Percentiles rank a stretch among this genome's conserved stretches.
Evolutionary conservation across 306 rosid species (phyloP).

Genomic region (Delonix regia): DNA sequence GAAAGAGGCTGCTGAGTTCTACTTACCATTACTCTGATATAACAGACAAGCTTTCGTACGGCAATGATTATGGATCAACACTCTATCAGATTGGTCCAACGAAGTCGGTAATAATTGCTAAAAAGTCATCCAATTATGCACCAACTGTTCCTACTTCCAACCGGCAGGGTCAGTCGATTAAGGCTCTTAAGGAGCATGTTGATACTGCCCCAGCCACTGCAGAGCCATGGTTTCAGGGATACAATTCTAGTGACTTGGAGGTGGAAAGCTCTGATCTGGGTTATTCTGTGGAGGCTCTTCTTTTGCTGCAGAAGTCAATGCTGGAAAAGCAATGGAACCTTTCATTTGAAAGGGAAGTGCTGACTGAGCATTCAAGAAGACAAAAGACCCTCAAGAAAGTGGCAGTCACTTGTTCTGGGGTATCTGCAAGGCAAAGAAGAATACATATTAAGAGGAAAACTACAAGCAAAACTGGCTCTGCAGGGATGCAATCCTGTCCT

Average conservation of each 20-base stretch:
- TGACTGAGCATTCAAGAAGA: constrained; percentile 32
- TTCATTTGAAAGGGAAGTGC: constrained; percentile 58
- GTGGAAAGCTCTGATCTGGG: constrained; percentile 59
- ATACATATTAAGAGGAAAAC: constrained; percentile 54
- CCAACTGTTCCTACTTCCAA: constrained; percentile 54
- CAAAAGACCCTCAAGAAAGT: constrained; percentile 45
- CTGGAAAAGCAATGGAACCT: constrained; percentile 97
- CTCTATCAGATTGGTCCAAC: constrained; percentile 57
- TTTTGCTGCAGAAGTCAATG: constrained; percentile 91
- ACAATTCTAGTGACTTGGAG: constrained; percentile 46
- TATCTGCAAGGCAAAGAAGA: constrained; percentile 97
- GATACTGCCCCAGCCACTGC: constrained; percentile 49
- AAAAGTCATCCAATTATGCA: constrained; percentile 57
- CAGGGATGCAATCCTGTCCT: constrained; percentile 46
- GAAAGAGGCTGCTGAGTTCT: constrained; percentile 83
- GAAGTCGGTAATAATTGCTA: constrained; percentile 54
- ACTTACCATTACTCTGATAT: constrained; percentile 75
- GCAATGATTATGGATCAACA: constrained; percentile 57
- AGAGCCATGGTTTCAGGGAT: constrained; percentile 53
- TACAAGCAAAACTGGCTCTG: constrained; percentile 32
- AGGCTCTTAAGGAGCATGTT: constrained; percentile 73
- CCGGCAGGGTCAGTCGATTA: constrained; percentile 52
- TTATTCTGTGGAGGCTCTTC: constrained; percentile 80
- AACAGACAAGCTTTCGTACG: constrained; percentile 63
- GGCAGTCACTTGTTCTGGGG: constrained; percentile 86